Percentiles rank a stretch among this genome's conserved stretches.
Conservation (phyloP, 441 rosid genomes). For the Breynia disticha region DNA sequence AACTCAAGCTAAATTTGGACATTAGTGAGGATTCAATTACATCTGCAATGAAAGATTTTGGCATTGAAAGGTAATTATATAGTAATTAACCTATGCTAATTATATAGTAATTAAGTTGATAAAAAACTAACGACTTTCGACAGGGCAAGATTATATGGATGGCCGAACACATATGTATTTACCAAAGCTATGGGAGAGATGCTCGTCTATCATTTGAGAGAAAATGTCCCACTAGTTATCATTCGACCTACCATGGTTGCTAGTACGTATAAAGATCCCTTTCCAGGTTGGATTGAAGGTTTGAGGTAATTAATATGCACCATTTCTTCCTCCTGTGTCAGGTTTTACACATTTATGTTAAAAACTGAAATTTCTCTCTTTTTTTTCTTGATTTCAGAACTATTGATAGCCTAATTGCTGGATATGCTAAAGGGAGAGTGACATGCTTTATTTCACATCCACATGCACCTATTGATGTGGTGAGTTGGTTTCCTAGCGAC, state of each 20-base stretch:
- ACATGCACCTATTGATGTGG: slow-evolving; percentile 43
- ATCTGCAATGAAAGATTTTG: slow-evolving; percentile 51
- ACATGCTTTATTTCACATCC: slow-evolving; percentile 46
- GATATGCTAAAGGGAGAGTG: slow-evolving; percentile 64
- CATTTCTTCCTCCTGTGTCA: neutral
- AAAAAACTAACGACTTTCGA: slow-evolving; percentile 4
- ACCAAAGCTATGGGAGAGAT: slow-evolving; percentile 38
- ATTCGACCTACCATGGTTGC: slow-evolving; percentile 15
- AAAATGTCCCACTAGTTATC: slow-evolving; percentile 4
- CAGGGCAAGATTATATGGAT: slow-evolving; percentile 36
- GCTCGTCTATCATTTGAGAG: neutral
- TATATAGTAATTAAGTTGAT: neutral
- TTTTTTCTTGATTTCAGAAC: slow-evolving; percentile 36
- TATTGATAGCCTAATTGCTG: slow-evolving; percentile 60
- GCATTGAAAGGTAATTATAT: slow-evolving; percentile 41
- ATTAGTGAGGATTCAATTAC: slow-evolving; percentile 16
- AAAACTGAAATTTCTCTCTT: neutral
- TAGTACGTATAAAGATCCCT: slow-evolving; percentile 35
- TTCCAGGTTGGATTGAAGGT: slow-evolving; percentile 40
- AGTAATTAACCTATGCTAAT: neutral
- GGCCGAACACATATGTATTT: slow-evolving; percentile 45
- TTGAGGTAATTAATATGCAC: slow-evolving; percentile 20
- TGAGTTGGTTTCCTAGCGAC: too few relatives aligned
- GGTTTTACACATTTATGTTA: neutral
- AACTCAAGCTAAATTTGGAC: slow-evolving; percentile 10